phyloP scores from a whole-genome alignment of 2,329 filamentous ascomycete species.

The Xylariaceae sp. region DNA sequence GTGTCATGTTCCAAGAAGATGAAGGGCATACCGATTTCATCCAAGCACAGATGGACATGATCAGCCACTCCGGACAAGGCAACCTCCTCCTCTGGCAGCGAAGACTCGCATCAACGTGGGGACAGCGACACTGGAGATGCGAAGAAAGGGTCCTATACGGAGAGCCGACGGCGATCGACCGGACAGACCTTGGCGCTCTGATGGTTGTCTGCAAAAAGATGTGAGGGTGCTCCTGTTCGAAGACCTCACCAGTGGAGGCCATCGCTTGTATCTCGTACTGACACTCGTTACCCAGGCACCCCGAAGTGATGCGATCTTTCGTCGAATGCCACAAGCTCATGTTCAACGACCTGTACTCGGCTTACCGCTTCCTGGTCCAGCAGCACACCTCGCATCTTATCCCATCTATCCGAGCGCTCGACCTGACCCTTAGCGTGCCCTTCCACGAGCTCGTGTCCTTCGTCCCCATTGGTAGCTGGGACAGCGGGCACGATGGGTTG shows the following conservation, averaged over 20 bases:
- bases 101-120: conserved; percentile 28
- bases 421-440: conserved; percentile 25
- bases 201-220: conserved; percentile 30
- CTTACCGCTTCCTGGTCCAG: conserved; percentile 26
- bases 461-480: conserved; percentile 11
- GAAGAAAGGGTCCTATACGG: conserved; percentile 24
- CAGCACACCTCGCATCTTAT: conserved; percentile 20
- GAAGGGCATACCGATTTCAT: conserved; percentile 25
- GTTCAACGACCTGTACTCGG: conserved; percentile 28
- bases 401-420: conserved; percentile 24
- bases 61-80: conserved; percentile 15
- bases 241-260: no score
- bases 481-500: neutral
- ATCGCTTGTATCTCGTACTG: no score
- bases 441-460: conserved; percentile 25
- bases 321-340: conserved; percentile 28
- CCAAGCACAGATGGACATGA: conserved; percentile 27
- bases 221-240: conserved; percentile 22
- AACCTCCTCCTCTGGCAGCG: conserved; percentile 26
- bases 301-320: conserved; percentile 29
- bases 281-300: conserved; percentile 22
- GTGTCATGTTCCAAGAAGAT: conserved; percentile 26
- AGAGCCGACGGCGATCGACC: conserved; percentile 20
- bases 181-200: conserved; percentile 23
- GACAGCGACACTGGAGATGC: conserved; percentile 31